Conservation (phyloP, 768 basidiomycete genomes). For the Psilocybe sp. region DNA sequence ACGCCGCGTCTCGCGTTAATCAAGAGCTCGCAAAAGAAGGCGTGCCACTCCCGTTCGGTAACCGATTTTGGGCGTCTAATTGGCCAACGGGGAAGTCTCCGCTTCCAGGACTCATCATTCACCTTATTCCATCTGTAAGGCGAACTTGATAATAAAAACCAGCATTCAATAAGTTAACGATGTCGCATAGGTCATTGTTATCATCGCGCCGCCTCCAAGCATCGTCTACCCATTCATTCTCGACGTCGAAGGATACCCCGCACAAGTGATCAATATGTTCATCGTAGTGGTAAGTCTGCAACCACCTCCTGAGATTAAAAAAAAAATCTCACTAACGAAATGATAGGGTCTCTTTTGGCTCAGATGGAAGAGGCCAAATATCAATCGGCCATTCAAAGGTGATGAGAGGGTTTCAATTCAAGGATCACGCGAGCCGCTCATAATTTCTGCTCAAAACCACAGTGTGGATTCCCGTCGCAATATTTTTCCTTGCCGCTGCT, state of each 20-base stretch:
- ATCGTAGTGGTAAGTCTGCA: constrained; percentile 44
- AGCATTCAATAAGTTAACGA: background rate
- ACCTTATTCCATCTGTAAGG: constrained; percentile 49
- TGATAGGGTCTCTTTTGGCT: constrained; percentile 53
- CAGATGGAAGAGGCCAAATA: constrained; percentile 46
- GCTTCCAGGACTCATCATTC: constrained; percentile 52
- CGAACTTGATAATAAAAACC: background rate
- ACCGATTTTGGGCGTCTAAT: constrained; percentile 59
- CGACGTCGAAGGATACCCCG: constrained; percentile 51
- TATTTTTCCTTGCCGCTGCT: constrained; percentile 52
- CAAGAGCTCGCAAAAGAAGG: constrained; percentile 66
- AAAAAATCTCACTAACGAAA: background rate
- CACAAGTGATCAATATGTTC: constrained; percentile 55
- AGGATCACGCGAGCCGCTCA: background rate
- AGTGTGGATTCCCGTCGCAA: constrained; percentile 56
- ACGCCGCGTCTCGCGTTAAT: constrained; percentile 48
- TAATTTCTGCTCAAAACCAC: too few relatives aligned
- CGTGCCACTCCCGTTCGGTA: constrained; percentile 58
- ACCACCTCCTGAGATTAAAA: background rate
- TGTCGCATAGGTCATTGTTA: constrained; percentile 41
- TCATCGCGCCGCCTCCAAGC: constrained; percentile 48
- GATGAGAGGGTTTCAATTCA: too few relatives aligned
- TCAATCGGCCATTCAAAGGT: constrained; percentile 53
- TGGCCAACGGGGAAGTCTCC: constrained; percentile 60
- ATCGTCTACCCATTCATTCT: constrained; percentile 63